Evolutionary conservation across 345 rosid species (phyloP).

Genomic region (Eucalyptus shirleyi): DNA sequence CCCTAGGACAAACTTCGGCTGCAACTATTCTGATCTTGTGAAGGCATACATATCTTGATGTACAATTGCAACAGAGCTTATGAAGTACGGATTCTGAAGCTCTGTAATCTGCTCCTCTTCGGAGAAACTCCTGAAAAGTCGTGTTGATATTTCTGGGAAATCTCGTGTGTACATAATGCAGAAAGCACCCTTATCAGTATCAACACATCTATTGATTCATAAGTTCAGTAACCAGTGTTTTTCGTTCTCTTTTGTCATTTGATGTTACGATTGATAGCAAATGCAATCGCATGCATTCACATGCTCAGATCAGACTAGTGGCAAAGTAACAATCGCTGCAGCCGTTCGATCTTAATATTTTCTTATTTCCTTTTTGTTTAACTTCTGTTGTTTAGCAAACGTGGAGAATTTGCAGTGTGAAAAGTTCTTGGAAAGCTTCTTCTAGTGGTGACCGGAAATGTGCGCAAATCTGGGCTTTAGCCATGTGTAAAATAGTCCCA

Average conservation of each 20-base stretch:
- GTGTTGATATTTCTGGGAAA: background rate
- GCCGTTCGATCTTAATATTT: background rate
- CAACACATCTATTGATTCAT: background rate
- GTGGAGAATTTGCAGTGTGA: background rate
- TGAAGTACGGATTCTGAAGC: background rate
- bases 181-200: background rate
- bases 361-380: background rate
- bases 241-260: background rate
- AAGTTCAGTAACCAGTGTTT: background rate
- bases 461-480: background rate
- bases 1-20: conserved; percentile 67
- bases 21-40: conserved; percentile 58
- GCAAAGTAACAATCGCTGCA: background rate
- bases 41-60: conserved; percentile 81
- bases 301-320: background rate
- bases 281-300: background rate
- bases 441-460: background rate
- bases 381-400: background rate
- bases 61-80: background rate
- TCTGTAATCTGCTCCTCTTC: background rate
- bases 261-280: background rate
- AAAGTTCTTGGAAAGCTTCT: background rate
- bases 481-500: background rate
- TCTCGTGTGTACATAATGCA: background rate
- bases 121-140: background rate